phyloP scores from a whole-genome alignment of 108 stramenopile species.

The Aurantiochytrium sp. region DNA sequence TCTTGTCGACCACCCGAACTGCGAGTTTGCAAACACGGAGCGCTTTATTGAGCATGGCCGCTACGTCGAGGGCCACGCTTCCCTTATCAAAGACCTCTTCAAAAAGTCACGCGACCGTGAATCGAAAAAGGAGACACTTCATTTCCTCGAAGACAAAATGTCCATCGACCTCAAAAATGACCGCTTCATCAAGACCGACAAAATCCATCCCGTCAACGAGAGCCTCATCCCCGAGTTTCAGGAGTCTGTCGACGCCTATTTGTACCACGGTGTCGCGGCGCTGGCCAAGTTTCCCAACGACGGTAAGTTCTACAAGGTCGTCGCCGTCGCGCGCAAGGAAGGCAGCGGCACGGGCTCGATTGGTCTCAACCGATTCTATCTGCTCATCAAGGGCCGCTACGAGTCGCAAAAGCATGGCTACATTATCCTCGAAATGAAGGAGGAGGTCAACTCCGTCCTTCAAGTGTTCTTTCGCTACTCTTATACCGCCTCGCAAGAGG shows the following conservation, averaged over 20 bases:
- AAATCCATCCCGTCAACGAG: not conserved
- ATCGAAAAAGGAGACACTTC: not conserved
- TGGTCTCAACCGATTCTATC: not conserved
- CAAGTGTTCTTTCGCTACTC: slow-evolving; percentile 6
- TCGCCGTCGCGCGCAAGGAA: not conserved
- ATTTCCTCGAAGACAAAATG: not conserved
- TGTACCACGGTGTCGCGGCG: slow-evolving; percentile 7
- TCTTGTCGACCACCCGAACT: not conserved
- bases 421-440: slow-evolving; percentile 14
- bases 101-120: not conserved
- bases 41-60: not conserved
- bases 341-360: slow-evolving; percentile 5
- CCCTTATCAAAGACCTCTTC: not conserved
- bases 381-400: not conserved
- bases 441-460: slow-evolving; percentile 11
- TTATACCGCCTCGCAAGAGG: not conserved
- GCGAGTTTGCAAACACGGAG: not conserved
- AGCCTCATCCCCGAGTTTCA: not conserved
- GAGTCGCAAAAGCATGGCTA: not conserved
- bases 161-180: not conserved
- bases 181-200: not conserved
- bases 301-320: not conserved
- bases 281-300: not conserved
- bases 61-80: not conserved
- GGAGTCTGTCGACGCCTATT: not conserved